These are phyloP conservation scores for Chrysosporium queenslandicum DNA, from an alignment of 2,329 filamentous ascomycete species.

Conservation along the genomic window DNA sequence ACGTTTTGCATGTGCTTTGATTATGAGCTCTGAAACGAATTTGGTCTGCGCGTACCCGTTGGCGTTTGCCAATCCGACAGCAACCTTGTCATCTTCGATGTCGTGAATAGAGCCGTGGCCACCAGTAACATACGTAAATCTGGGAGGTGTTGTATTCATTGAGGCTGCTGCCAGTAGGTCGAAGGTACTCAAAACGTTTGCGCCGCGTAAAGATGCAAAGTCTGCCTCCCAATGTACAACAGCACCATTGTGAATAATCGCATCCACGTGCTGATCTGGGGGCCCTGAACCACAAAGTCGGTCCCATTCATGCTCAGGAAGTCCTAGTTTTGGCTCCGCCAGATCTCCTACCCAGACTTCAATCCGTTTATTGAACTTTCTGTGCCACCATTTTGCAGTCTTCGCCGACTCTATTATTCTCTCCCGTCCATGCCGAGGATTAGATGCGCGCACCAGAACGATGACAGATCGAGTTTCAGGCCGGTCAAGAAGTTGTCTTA, in stretches of 20 bases:
- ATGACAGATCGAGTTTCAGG: constrained; percentile 12
- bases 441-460: neutral
- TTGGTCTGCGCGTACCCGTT: neutral
- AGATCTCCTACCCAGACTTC: constrained; percentile 32
- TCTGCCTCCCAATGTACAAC: constrained; percentile 18
- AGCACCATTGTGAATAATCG: constrained; percentile 48
- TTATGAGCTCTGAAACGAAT: neutral
- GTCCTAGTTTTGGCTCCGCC: constrained; percentile 28
- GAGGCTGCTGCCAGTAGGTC: neutral
- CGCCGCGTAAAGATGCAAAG: neutral
- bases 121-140: neutral
- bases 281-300: constrained; percentile 23
- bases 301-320: constrained; percentile 24
- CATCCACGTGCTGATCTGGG: constrained; percentile 20
- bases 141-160: neutral
- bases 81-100: neutral
- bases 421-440: neutral
- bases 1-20: neutral
- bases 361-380: constrained; percentile 16
- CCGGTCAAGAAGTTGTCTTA: constrained; percentile 29
- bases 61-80: neutral
- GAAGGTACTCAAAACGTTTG: neutral
- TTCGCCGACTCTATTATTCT: constrained; percentile 20
- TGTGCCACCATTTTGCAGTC: constrained; percentile 1
- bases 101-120: neutral